A percentile compares a stretch with the other conserved stretches of the same genome.
Evolutionary conservation across 768 basidiomycete species (phyloP).

Genomic region (Porpolomopsis calyptriformis): DNA sequence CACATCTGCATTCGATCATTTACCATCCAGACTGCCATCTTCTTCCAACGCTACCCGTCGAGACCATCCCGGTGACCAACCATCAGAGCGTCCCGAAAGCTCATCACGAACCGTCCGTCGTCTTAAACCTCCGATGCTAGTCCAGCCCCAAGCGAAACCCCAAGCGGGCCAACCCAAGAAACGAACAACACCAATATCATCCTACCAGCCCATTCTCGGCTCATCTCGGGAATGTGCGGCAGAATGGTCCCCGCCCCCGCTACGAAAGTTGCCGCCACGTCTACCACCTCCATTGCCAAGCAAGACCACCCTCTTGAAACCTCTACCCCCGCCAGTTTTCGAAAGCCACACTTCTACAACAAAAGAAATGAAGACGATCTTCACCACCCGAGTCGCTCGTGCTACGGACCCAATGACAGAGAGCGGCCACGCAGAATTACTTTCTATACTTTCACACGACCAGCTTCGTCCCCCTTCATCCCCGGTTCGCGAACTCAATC

Average conservation of each 20-base stretch:
- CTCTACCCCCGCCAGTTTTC: slow-evolving; percentile 20
- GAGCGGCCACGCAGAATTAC: slow-evolving; percentile 36
- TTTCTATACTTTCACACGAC: slow-evolving; percentile 44
- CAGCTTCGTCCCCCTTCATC: slow-evolving; percentile 28
- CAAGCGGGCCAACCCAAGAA: neutral
- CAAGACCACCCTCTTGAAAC: slow-evolving; percentile 11
- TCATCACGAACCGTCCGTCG: neutral
- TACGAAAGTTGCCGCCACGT: slow-evolving; percentile 10
- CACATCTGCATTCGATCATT: slow-evolving; percentile 6
- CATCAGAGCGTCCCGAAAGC: neutral
- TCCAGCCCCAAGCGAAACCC: neutral
- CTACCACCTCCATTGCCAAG: slow-evolving; percentile 10
- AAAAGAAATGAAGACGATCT: slow-evolving; percentile 38
- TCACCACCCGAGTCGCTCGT: slow-evolving; percentile 40
- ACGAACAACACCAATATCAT: neutral
- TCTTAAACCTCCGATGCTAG: neutral
- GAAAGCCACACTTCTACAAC: slow-evolving; percentile 16
- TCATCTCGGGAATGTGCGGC: neutral
- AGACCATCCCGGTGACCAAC: too few species aligned
- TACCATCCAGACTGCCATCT: neutral
- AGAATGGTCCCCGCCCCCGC: slow-evolving; percentile 6
- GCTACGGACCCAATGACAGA: slow-evolving; percentile 45
- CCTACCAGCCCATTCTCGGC: neutral
- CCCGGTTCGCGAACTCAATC: slow-evolving; percentile 26
- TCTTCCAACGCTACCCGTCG: too few species aligned